Evolutionary conservation across 2,329 filamentous ascomycete genomes (phyloP).

Genomic region (Curvularia sp.): DNA sequence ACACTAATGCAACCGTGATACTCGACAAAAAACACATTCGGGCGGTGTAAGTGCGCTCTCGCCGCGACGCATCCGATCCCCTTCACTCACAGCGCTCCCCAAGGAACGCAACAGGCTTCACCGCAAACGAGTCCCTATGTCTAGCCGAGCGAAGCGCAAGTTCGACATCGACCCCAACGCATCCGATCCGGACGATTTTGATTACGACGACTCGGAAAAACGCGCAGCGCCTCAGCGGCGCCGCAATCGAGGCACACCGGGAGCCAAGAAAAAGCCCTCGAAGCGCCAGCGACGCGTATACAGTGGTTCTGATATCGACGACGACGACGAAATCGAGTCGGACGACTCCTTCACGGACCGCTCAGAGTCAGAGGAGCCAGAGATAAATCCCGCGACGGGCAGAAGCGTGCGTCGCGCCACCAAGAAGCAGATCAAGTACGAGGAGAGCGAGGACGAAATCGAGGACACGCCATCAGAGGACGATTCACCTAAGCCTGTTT

Average conservation of each 20-base stretch:
- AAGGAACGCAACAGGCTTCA: slow-evolving; percentile 31
- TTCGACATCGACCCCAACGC: slow-evolving; percentile 50
- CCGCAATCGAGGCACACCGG: slow-evolving; percentile 37
- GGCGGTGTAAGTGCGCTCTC: slow-evolving; percentile 38
- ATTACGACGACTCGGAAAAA: slow-evolving; percentile 45
- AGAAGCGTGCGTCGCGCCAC: slow-evolving; percentile 63
- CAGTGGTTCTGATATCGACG: slow-evolving; percentile 48
- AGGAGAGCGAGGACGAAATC: slow-evolving; percentile 60
- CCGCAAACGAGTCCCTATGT: slow-evolving; percentile 43
- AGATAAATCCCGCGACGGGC: slow-evolving; percentile 64
- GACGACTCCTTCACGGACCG: slow-evolving; percentile 54
- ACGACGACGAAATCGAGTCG: slow-evolving; percentile 59
- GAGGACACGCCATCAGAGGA: slow-evolving; percentile 49
- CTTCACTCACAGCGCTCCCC: slow-evolving; percentile 29
- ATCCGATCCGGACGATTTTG: slow-evolving; percentile 50
- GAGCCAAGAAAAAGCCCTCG: slow-evolving; percentile 38
- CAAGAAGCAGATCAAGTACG: slow-evolving; percentile 63
- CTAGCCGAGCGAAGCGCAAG: slow-evolving; percentile 52
- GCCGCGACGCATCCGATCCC: slow-evolving; percentile 18
- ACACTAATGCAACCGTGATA: slow-evolving; percentile 37
- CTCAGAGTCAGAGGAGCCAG: slow-evolving; percentile 56
- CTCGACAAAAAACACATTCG: slow-evolving; percentile 15
- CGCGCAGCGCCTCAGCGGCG: slow-evolving; percentile 43
- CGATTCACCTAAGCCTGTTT: slow-evolving; percentile 32
- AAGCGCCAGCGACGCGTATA: slow-evolving; percentile 48